A percentile compares a stretch with the other conserved stretches of the same genome.
Conservation (phyloP, 2,329 filamentous ascomycete genomes). For the Lojkania enalia region DNA sequence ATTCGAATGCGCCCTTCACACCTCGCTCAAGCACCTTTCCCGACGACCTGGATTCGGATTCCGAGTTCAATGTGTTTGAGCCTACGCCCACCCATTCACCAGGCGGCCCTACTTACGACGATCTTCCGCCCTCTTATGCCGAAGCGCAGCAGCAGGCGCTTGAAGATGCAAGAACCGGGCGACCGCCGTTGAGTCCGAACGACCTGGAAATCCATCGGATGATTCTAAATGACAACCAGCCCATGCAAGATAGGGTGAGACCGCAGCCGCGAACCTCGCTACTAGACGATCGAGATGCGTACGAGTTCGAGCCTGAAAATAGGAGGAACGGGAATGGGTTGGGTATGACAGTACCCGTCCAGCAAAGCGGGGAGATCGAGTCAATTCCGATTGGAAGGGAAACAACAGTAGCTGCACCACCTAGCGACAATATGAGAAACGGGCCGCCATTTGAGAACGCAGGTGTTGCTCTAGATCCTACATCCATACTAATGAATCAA, state of each 20-base stretch:
- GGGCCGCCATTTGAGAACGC: background rate
- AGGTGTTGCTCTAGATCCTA: conserved; percentile 7
- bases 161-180: conserved; percentile 30
- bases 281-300: conserved; percentile 5
- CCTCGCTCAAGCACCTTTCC: conserved; percentile 34
- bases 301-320: conserved; percentile 19
- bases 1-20: conserved; percentile 25
- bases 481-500: conserved; percentile 19
- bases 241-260: background rate
- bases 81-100: conserved; percentile 38
- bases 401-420: conserved; percentile 1
- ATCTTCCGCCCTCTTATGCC: conserved; percentile 43
- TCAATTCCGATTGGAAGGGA: conserved; percentile 29
- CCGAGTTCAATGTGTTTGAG: conserved; percentile 27
- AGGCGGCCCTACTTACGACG: conserved; percentile 39
- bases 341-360: conserved; percentile 28
- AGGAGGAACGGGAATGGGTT: conserved; percentile 18
- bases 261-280: background rate
- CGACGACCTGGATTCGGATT: conserved; percentile 33
- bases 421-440: background rate
- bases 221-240: conserved; percentile 10
- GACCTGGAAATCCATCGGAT: conserved; percentile 27
- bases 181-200: conserved; percentile 29
- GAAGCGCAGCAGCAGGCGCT: conserved; percentile 38
- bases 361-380: conserved; percentile 25